Conservation (phyloP, 148 eudicot species). For the Vaccinium macrocarpon region DNA sequence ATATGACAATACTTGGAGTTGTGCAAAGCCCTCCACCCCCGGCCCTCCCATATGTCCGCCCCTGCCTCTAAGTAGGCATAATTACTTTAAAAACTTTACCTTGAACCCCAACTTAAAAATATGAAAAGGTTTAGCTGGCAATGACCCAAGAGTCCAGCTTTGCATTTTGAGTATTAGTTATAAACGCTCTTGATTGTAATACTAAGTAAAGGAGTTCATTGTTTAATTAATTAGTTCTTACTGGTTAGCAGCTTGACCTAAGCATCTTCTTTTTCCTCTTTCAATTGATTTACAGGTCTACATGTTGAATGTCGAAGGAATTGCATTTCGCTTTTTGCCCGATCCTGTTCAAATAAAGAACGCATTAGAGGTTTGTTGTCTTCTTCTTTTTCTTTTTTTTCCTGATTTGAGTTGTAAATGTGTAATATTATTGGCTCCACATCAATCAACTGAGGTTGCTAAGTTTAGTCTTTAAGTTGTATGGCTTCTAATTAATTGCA, state of each 20-base stretch:
- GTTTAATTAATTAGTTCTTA: not conserved
- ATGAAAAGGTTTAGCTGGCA: not conserved
- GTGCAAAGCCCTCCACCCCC: too few species aligned
- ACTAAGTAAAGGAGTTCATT: not conserved
- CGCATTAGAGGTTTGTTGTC: slow-evolving; percentile 70
- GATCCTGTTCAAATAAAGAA: slow-evolving; percentile 96
- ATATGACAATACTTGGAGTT: too few species aligned
- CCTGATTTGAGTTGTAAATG: not conserved
- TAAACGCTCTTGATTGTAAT: not conserved
- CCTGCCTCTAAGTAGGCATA: not conserved
- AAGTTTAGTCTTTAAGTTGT: not conserved
- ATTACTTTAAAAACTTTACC: not conserved
- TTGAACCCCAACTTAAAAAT: not conserved
- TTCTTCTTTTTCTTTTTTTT: not conserved
- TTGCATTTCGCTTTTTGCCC: slow-evolving; percentile 95
- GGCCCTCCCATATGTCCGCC: too few species aligned
- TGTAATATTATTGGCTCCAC: not conserved
- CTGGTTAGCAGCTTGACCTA: not conserved
- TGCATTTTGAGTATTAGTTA: not conserved
- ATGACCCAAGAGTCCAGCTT: not conserved
- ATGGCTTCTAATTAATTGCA: not conserved
- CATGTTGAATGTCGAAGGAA: slow-evolving; percentile 89
- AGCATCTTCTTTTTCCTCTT: not conserved
- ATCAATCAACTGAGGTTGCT: not conserved
- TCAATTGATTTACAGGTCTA: slow-evolving; percentile 54